These are phyloP conservation scores for Condylostoma magnum DNA, from an alignment of 169 alveolate species.

Conservation along the genomic window DNA sequence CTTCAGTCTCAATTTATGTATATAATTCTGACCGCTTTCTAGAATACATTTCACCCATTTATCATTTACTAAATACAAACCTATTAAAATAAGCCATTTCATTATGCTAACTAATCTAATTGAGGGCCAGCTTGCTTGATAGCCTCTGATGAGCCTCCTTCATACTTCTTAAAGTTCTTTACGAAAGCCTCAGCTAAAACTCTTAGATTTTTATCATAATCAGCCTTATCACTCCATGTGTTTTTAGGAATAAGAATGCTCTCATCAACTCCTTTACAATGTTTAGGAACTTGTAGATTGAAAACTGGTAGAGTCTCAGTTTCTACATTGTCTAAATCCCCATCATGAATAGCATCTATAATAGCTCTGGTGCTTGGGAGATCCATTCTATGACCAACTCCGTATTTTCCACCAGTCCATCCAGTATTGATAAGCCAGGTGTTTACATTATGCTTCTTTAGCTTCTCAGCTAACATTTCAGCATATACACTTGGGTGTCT, in stretches of 20 bases:
- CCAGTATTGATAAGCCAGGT: slow-evolving; percentile 95
- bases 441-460: slow-evolving; percentile 59
- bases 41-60: too few species aligned
- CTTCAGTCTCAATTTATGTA: too few species aligned
- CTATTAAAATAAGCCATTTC: not conserved
- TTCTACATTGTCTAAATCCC: slow-evolving; percentile 66
- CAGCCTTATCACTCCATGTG: slow-evolving; percentile 88
- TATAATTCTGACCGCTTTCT: too few species aligned
- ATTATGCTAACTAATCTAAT: not conserved
- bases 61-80: too few species aligned
- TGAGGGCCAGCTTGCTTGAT: slow-evolving; percentile 67
- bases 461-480: slow-evolving; percentile 75
- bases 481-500: slow-evolving; percentile 94
- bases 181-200: slow-evolving; percentile 77
- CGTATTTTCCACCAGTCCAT: slow-evolving; percentile 93
- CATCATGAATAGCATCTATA: slow-evolving; percentile 90
- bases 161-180: slow-evolving; percentile 80
- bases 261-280: slow-evolving; percentile 80
- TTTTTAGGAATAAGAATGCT: slow-evolving; percentile 78
- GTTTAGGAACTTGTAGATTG: slow-evolving; percentile 80
- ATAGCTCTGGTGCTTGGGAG: slow-evolving; percentile 86
- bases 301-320: slow-evolving; percentile 70
- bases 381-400: slow-evolving; percentile 91
- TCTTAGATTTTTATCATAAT: slow-evolving; percentile 55
- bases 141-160: slow-evolving; percentile 50